Conservation (phyloP, 1,284 basidiomycete genomes). For the Dichomitus squalens region DNA sequence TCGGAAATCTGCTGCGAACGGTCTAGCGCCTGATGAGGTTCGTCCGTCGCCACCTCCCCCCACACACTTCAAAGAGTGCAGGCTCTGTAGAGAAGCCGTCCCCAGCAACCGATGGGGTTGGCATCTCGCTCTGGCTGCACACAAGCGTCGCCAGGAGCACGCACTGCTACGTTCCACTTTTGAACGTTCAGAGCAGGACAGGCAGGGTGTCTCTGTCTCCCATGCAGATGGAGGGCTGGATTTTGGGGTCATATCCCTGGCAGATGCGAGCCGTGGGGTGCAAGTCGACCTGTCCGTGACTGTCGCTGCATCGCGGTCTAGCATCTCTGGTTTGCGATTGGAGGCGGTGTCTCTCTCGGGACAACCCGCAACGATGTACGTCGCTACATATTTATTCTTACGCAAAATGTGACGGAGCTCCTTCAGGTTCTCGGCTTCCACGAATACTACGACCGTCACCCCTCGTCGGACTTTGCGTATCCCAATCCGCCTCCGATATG, state of each 20-base stretch:
- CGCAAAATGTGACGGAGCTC: no score
- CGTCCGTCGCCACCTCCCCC: neutral
- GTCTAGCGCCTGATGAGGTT: neutral
- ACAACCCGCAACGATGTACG: neutral
- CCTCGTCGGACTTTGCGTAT: neutral
- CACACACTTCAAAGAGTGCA: neutral
- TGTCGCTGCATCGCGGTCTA: neutral
- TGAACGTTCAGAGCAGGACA: slow-evolving; percentile 31
- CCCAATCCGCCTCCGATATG: slow-evolving; percentile 5
- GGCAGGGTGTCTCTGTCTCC: slow-evolving; percentile 28
- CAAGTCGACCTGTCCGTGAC: slow-evolving; percentile 9
- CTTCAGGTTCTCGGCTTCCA: neutral
- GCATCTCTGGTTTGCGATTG: neutral
- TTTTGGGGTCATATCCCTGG: slow-evolving; percentile 37
- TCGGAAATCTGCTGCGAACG: neutral
- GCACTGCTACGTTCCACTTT: slow-evolving; percentile 3
- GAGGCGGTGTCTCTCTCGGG: neutral
- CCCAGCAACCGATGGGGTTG: neutral
- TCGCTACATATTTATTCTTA: neutral
- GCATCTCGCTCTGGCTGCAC: neutral
- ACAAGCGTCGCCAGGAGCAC: neutral
- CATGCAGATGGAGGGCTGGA: slow-evolving; percentile 31
- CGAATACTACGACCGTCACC: neutral
- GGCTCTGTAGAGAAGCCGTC: neutral
- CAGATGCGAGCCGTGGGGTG: slow-evolving; percentile 29